Conservation (phyloP, 768 basidiomycete genomes). For the Favolaschia claudopus region DNA sequence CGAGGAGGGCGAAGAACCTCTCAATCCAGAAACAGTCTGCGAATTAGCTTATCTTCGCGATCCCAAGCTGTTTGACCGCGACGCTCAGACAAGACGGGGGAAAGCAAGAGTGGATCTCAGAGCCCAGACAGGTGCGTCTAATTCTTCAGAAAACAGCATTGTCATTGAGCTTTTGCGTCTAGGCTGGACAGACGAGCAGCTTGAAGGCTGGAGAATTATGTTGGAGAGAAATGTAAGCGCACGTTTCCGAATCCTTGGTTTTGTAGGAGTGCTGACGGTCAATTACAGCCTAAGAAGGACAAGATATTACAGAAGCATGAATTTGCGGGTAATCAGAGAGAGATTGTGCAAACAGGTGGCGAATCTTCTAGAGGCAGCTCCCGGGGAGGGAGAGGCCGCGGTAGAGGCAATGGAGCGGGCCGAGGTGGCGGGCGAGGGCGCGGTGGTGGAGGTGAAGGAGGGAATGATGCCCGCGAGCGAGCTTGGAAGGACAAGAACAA, state of each 20-base stretch:
- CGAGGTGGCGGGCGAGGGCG: constrained; percentile 44
- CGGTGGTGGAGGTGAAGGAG: constrained; percentile 46
- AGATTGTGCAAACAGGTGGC: constrained; percentile 21
- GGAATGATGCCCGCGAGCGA: constrained; percentile 57
- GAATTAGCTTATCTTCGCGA: constrained; percentile 82
- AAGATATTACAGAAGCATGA: constrained; percentile 79
- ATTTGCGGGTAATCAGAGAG: constrained; percentile 69
- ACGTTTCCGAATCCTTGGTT: background rate
- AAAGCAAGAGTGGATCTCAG: constrained; percentile 72
- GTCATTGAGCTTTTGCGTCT: background rate
- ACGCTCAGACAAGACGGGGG: constrained; percentile 73
- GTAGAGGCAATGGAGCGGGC: constrained; percentile 46
- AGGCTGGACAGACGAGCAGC: constrained; percentile 86
- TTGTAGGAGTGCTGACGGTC: background rate
- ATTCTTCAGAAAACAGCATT: background rate
- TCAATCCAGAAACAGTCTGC: constrained; percentile 66
- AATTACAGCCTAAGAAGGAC: constrained; percentile 71
- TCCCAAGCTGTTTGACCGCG: constrained; percentile 79
- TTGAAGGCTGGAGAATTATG: constrained; percentile 94
- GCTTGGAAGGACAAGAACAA: constrained; percentile 83
- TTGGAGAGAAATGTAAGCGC: constrained; percentile 82
- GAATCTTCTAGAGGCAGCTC: constrained; percentile 8
- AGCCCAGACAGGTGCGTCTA: constrained; percentile 64
- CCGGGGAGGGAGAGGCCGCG: constrained; percentile 47
- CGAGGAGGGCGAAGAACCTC: constrained; percentile 30